Base-by-base conservation (phyloP, 768 basidiomycete species). In the Cystobasidium ongulense region DNA sequence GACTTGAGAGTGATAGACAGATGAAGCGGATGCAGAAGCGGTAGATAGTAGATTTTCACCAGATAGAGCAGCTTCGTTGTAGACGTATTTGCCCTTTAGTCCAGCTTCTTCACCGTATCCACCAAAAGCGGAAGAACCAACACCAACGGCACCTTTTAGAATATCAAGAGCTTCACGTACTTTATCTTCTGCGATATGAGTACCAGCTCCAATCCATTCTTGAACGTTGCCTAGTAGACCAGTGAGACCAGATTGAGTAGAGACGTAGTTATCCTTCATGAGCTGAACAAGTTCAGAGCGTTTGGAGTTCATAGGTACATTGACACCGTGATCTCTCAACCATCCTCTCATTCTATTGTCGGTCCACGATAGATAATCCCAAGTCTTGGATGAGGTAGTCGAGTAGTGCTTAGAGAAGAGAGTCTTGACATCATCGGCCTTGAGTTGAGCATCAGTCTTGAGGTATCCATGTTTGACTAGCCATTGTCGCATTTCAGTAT, bases 281-380 rank as follows among this genome's bases (percentile, higher is more conserved):
- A 81, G 79, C 74, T 83, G 81, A 74, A 83, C 81, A 35, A 98
- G 84, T 23, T 96, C 85, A n/a, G 88, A 88, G 0, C 90, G 80
- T 0, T 84, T 85, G 0, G 89, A 88, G 31, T 72, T 43, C 63
- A 62, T 75, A 62, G 79, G 76, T 11, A 82, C 77, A 75, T 85
- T 83, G 33, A 95, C 78, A 62, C 89, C 89, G 76, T 86, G 85
- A 78, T 90, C 87, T 53, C 92, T 86, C 23, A 97, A 85, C 81
- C 90, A 96, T 0, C 90, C 92, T 57, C 93, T 88, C 31, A 98
- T 70, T 21, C 94, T 86, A 1, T 93, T 90, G 78, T 97, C 94
- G 15, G 91, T 90, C 95, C 95, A 98, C 11, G 86, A 85, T 63
- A 94, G 83, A 82, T 95, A 96, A 1, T 86, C 82, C 1, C 87